Evolutionary conservation across 805 yeast species (phyloP), one percentile per base, ranked within the genome.

Genomic region (Teunomyces aglyptinius): DNA sequence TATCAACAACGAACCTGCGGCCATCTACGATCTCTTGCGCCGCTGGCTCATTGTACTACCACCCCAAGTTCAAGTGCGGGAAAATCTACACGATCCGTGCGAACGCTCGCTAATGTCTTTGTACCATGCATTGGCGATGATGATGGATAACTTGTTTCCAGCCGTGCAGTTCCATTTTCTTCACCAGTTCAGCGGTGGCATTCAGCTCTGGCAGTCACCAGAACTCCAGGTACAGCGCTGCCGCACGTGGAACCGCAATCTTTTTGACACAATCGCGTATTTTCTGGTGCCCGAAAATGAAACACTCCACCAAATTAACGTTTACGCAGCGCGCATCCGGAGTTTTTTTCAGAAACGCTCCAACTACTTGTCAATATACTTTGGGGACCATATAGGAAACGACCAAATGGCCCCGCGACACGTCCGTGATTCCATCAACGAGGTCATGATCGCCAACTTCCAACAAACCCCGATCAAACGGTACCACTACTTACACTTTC

Each of bases 111-210:
- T 58, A 5, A 44, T 55, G 34, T 34, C 48, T 24, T 47, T 60
- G 5, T 60, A 46, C 41, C 28, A 43, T 13, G 33, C 57, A 2
- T 39, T 63, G 34, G 41, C 58, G 2, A 40, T 38, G 5, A 43
- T 55, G 2, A 38, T 63, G 13, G 57, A 56, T 41, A 55, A 54
- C 47, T 38, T 63, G 26, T 57, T 63, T 43, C 68, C 68, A 1
- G 34, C 47, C 6, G 59, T 55, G 3, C 49, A 42, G n/a, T 57
- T 48, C 33, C 44, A 54, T 24, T 63, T 60, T 38, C 45, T 61
- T 15, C 56, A 57, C 8, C 51, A 52, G 26, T 63, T 63, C 42
- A 46, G 48, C n/a, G 66, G 64, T 3, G 55, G 55, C n/a, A 13
- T 60, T 12, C 39, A 52, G 5, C 31, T 41, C 10, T 40, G 48